phyloP scores from a whole-genome alignment of 2,329 filamentous ascomycete species.

The Claviceps citrina region DNA sequence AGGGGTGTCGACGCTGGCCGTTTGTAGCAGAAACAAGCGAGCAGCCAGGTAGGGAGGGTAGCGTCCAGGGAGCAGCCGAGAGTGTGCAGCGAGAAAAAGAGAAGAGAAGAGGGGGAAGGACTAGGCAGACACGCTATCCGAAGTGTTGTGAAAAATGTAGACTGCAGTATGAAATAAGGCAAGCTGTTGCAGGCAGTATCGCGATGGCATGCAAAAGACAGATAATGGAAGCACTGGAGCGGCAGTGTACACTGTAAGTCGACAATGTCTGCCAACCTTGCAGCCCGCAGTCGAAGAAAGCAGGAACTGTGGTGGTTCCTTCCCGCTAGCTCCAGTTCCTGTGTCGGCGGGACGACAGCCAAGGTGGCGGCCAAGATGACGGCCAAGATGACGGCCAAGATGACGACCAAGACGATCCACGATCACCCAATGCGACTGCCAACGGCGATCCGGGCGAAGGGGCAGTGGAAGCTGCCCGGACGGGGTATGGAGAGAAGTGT shows the following conservation, averaged over 20 bases:
- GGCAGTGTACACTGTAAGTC: slow-evolving; percentile 8
- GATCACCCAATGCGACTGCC: too few relatives aligned
- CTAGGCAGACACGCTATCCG: not conserved
- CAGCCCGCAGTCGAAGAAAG: not conserved
- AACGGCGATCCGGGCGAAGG: too few relatives aligned
- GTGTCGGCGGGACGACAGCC: slow-evolving; percentile 1
- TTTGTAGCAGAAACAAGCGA: not conserved
- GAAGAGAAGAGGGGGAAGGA: not conserved
- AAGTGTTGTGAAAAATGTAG: not conserved
- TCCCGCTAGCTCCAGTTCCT: not conserved
- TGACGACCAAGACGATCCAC: too few relatives aligned
- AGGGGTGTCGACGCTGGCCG: not conserved
- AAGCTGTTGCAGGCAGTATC: not conserved
- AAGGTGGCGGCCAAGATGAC: not conserved
- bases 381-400: not conserved
- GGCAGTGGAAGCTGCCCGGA: too few relatives aligned
- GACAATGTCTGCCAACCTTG: slow-evolving; percentile 3
- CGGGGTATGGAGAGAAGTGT: too few relatives aligned
- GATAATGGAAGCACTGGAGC: not conserved
- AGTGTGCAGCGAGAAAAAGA: not conserved
- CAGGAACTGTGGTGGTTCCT: slow-evolving; percentile 1
- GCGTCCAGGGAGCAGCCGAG: not conserved
- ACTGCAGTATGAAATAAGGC: not conserved
- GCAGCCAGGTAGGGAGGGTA: not conserved
- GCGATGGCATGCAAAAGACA: not conserved